Conservation (phyloP, 1,284 basidiomycete genomes). For the Inonotus hispidus region DNA sequence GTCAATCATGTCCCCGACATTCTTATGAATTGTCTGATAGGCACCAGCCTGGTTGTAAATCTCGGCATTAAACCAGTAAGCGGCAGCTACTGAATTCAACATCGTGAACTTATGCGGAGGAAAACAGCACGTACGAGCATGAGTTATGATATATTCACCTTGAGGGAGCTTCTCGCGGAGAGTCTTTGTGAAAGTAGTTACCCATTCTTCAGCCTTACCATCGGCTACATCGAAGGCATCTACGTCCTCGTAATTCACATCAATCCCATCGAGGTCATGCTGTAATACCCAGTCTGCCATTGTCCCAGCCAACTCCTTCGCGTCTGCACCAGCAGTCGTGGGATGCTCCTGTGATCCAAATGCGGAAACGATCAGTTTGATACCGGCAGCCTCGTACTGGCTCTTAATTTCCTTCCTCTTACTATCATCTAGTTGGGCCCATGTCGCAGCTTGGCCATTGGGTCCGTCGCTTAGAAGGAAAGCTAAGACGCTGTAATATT, state of each 20-base stretch:
- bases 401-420: constrained; percentile 21
- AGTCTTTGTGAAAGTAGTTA: constrained; percentile 25
- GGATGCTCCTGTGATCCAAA: constrained; percentile 22
- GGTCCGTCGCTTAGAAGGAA: constrained; percentile 22
- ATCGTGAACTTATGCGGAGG: neutral
- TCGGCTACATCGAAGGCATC: constrained; percentile 24
- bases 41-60: constrained; percentile 18
- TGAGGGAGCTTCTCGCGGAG: constrained; percentile 24
- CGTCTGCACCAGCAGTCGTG: constrained; percentile 19
- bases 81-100: neutral
- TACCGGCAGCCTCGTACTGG: constrained; percentile 23
- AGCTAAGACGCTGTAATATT: constrained; percentile 15
- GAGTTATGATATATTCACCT: constrained; percentile 23
- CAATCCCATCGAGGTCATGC: constrained; percentile 16
- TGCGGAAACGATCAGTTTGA: constrained; percentile 24
- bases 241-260: constrained; percentile 22
- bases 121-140: constrained; percentile 21
- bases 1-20: constrained; percentile 24
- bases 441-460: constrained; percentile 22
- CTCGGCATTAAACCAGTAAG: constrained; percentile 15
- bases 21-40: constrained; percentile 22
- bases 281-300: constrained; percentile 24
- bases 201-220: constrained; percentile 23
- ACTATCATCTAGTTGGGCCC: constrained; percentile 19
- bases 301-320: constrained; percentile 16